Evolutionary conservation across 2,329 filamentous ascomycete genomes (phyloP), one percentile per base, ranked within the genome.

Genomic region (Penicillium sp.): DNA sequence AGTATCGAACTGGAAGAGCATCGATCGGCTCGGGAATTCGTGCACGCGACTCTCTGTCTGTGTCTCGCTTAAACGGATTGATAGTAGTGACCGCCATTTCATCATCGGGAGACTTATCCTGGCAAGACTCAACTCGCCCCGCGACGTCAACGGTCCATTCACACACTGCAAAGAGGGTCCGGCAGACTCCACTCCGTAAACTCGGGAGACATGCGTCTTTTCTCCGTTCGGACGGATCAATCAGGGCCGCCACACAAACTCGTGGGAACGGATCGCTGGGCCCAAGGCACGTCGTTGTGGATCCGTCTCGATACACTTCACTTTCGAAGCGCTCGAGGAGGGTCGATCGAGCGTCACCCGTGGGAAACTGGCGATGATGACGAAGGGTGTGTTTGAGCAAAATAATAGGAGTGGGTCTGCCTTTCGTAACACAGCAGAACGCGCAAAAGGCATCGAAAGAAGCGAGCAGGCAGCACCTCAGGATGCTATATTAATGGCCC

Each of bases 401-500:
- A 22, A 31, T 18, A 18, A 33, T 37, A 53, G 6, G 27, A 31
- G 35, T 51, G 49, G 49, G 35, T 37, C 49, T n/a, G 35, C 35
- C 35, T 16, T 27, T 27, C 24, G 49, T 14, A 50, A 19, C 39
- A 19, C 49, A 37, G n/a, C 33, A 35, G 35, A 35, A 37, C 49
- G 16, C 16, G 33, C 19, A 50, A 35, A 39, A 6, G 14, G 18
- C 13, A 40, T 51, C 31, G 11, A 51, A 6, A 4, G 2, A 50
- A 24, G 49, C 22, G 36, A 24, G 31, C 35, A 46, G 33, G 41
- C 39, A 4, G 6, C 39, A 24, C 14, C 51, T 47, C 31, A 56
- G 52, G 33, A 47, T 53, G 41, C 24, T 66, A 64, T 65, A 66
- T 67, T 63, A 65, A 64, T 60, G 55, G 56, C 57, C 37, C 50